Base-by-base conservation (phyloP, 345 rosid genomes). In the Moricandia moricandioides region DNA sequence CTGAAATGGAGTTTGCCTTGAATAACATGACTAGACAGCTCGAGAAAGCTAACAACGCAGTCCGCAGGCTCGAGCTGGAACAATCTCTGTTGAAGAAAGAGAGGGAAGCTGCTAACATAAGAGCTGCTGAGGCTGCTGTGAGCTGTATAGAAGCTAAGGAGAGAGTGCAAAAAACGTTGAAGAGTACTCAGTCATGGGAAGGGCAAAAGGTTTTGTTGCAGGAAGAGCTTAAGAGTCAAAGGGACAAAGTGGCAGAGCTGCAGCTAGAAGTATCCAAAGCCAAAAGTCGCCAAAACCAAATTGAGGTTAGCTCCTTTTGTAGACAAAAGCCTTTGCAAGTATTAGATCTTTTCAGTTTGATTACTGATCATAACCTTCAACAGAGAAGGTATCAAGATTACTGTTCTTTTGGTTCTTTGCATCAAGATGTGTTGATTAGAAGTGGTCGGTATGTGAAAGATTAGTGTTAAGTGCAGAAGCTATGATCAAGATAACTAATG, bases 1-100 rank as follows among this genome's bases (percentile, higher is more conserved):
- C 86, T n/a, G 95, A 91, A 81, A 90, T 88, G 97, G 96, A 94
- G 76, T 79, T 81, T 72, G 95, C 97, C 21, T 79, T 94, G 77
- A 68, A 80, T 71, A 94, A 87, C 65, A 95, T 91, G n/a, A 80
- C 91, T 13, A 88, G 89, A 47, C 95, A 91, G 84, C 87, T 91
- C 33, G 92, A 87, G 59, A 85, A 79, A 62, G 89, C 91, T 21
- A 91, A 89, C 84, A 75, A 85, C 72, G 78, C 89, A 49, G 92
- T 88, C 57, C 84, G 85, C 52, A 86, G 91, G 85, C 93, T 88
- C 29, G 97, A 94, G 84, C 77, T 81, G 71, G 96, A 94, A 83
- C 89, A 86, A 76, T 72, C 89, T 69, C 78, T 78, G 40, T 75
- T 94, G 65, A 84, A 83, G 80, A 86, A 77, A 75, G 93, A 90